Base-by-base conservation (phyloP, 2,329 filamentous ascomycete species). In the Rutstroemia sp. region DNA sequence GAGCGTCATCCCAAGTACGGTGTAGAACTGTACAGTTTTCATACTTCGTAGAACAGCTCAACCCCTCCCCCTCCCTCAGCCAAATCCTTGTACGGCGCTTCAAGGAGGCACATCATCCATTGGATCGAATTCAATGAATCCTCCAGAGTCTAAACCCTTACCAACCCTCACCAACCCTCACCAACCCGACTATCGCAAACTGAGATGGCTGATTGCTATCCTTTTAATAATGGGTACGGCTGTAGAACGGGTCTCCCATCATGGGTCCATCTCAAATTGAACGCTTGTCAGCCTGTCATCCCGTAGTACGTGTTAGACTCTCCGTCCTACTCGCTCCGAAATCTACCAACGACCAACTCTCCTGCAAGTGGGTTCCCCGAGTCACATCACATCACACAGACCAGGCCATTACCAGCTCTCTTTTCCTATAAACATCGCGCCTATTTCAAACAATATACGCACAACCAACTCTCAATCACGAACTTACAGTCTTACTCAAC, bases 341-440 rank as follows among this genome's bases (percentile, higher is more conserved):
- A 34, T 9, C n/a, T 8, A 1, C 5, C 7, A 39, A 7, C 12
- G 2, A 34, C 30, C 30, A 34, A 12, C 30, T 34, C 7, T 30
- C 50, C 51, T 48, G 51, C 40, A 53, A 38, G 19, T 46, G 30
- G 30, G 30, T 34, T 34, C 30, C 30, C 40, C 27, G 34, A 21
- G 21, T 55, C 52, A 55, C 52, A 50, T 42, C 52, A 12, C 30
- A 34, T 34, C 30, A 12, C 30, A 34, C 30, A 34, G 19, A 19
- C 19, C 19, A 19, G 19, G 19, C 19, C 19, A 19, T 19, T 34
- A 4, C 9, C 30, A 34, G 9, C 9, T 34, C 21, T 16, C 45
- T n/a, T 14, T 25, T 48, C 39, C 21, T 45, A 51, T 56, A 51
- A 51, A 56, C 54, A 56, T 51, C 45, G 54, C 54, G 54, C 54